Evolutionary conservation across 108 stramenopile genomes (phyloP).

Genomic region (Mediolabrus comicus): DNA sequence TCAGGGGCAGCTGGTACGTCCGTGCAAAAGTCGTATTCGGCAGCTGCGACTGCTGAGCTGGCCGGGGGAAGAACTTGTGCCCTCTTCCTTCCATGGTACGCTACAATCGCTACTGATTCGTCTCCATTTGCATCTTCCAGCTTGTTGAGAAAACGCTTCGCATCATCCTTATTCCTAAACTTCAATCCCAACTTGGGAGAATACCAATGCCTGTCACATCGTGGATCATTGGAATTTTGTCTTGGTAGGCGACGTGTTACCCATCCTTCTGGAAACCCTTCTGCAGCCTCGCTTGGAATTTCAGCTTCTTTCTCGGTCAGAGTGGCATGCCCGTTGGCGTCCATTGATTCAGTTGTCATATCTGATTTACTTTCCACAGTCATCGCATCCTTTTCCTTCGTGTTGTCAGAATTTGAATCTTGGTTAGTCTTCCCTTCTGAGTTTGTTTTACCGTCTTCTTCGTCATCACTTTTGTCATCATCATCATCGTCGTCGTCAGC

Average conservation of each 20-base stretch:
- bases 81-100: constrained; percentile 27
- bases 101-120: constrained; percentile 24
- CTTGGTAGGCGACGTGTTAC: constrained; percentile 15
- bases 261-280: constrained; percentile 32
- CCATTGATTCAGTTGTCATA: background rate
- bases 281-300: constrained; percentile 8
- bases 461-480: constrained; percentile 83
- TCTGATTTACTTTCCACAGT: constrained; percentile 4
- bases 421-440: background rate
- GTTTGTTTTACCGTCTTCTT: constrained; percentile 48
- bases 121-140: constrained; percentile 9
- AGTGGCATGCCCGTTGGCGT: constrained; percentile 16
- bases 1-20: constrained; percentile 81
- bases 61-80: background rate
- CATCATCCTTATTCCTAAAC: constrained; percentile 18
- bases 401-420: background rate
- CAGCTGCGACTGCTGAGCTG: background rate
- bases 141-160: constrained; percentile 9
- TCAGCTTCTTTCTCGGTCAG: constrained; percentile 9
- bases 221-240: constrained; percentile 12
- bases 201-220: constrained; percentile 20
- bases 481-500: constrained; percentile 74
- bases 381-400: constrained; percentile 5
- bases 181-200: constrained; percentile 17
- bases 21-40: constrained; percentile 73